These are phyloP conservation scores for Luvunga scandens DNA, from an alignment of 345 rosid genomes.

Conservation along the genomic window DNA sequence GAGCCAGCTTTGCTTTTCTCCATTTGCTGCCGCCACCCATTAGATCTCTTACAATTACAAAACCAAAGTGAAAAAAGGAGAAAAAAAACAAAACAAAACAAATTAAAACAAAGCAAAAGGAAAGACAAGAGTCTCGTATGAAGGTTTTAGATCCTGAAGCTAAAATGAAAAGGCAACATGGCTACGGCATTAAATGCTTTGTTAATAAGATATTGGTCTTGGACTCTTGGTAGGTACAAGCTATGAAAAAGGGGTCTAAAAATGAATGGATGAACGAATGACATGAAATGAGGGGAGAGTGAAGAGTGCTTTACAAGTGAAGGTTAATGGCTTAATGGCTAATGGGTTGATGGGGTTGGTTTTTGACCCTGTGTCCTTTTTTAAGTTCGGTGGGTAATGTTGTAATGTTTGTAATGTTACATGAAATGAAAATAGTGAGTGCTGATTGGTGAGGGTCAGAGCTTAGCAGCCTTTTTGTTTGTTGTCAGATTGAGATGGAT, in stretches of 20 bases:
- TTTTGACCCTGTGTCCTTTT: constrained; percentile 27
- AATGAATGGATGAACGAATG: not conserved
- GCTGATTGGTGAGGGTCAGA: constrained; percentile 23
- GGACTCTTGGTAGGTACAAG: not conserved
- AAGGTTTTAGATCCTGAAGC: constrained; percentile 6
- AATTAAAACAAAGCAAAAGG: not conserved
- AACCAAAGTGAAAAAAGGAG: not conserved
- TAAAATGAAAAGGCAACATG: not conserved
- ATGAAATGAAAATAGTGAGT: not conserved
- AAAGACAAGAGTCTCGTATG: not conserved
- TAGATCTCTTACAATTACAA: not conserved
- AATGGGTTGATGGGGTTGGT: not conserved
- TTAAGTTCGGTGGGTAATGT: not conserved
- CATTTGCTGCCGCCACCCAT: constrained; percentile 85
- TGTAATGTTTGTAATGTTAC: not conserved
- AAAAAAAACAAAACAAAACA: not conserved
- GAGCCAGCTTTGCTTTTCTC: constrained; percentile 74
- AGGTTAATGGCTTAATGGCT: constrained; percentile 1
- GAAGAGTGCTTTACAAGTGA: constrained; percentile 16
- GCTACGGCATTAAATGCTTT: not conserved
- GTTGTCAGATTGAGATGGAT: not conserved
- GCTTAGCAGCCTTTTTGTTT: constrained; percentile 22
- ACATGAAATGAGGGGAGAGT: not conserved
- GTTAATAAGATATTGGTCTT: not conserved
- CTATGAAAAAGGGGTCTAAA: not conserved